Evolutionary conservation across 768 basidiomycete species (phyloP), one percentile per base, ranked within the genome.

Genomic region (Hygrocybe punicea): DNA sequence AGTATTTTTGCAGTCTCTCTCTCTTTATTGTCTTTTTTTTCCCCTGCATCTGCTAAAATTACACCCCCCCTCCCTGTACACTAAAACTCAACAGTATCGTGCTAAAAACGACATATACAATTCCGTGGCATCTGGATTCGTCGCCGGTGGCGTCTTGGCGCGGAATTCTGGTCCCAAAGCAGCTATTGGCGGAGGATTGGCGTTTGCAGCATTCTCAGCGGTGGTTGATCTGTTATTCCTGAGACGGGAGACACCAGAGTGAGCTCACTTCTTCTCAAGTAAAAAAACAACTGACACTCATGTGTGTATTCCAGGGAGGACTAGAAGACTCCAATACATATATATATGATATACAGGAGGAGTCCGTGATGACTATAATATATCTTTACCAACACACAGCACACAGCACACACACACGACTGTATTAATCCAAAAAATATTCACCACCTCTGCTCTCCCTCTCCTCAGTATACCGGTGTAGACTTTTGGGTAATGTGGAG

Each of bases 101-200:
- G 95, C 93, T 8, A 93, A 86, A 73, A 95, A 97, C 66, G 96
- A 98, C 70, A 91, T 98, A 63, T 87, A 85, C 55, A 98, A 98
- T 69, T 89, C 93, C 9, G 82, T 93, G 16, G 82, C 86, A 11
- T 87, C 91, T 6, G 96, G 96, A 1, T 93, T 96, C 69, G 69
- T 94, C 4, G 84, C 93, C 3, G 96, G 96, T 25, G 93, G 89
- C 36, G 77, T 97, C 17, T 83, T 98, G 3, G 95, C 94, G 9
- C 81, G 91, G 37, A 85, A 90, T 66, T 84, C 92, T 0, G 94
- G 96, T 1, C 91, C 93, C 6, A 89, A 82, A 71, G 93, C 89
- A 14, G 91, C 84, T 16, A 61, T 94, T n/a, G 86, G 88, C 46
- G 96, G 96, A 64, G 96, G 91, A 17, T 59, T 93, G 8, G 93